phyloP scores from a whole-genome alignment of 495 filamentous ascomycete species.

The Penicillium arizonense region DNA sequence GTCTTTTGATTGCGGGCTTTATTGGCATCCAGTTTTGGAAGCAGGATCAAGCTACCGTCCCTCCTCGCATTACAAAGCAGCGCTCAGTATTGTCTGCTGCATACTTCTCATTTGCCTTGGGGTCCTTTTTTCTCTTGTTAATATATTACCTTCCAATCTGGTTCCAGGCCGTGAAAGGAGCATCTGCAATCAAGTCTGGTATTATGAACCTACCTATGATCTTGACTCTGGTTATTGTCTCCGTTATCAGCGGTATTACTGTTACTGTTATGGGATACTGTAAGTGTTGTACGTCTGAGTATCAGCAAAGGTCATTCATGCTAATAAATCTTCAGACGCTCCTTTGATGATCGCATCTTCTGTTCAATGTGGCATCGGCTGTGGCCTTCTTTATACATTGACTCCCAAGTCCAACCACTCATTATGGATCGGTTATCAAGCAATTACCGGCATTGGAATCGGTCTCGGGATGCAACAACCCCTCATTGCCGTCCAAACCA shows the following conservation, averaged over 20 bases:
- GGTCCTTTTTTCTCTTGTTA: conserved; percentile 35
- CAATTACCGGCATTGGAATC: conserved; percentile 52
- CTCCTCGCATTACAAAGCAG: conserved; percentile 33
- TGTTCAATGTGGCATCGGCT: conserved; percentile 55
- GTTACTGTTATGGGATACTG: conserved; percentile 64
- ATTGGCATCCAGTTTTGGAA: conserved; percentile 18
- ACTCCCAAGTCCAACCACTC: conserved; percentile 42
- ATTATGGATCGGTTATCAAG: conserved; percentile 62
- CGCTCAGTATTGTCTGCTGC: conserved; percentile 49
- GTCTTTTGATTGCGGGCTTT: conserved; percentile 33
- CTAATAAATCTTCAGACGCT: no score
- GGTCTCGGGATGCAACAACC: conserved; percentile 49
- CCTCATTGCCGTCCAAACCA: conserved; percentile 29
- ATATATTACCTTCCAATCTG: conserved; percentile 46
- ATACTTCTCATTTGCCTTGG: conserved; percentile 55
- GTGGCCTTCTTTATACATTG: conserved; percentile 53
- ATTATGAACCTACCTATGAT: conserved; percentile 37
- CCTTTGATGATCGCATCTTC: conserved; percentile 61
- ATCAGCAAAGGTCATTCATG: no score
- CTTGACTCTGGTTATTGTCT: conserved; percentile 27
- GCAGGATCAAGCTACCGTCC: conserved; percentile 28
- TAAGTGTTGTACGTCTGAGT: no score
- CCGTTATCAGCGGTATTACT: conserved; percentile 43
- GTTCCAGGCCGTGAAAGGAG: conserved; percentile 59
- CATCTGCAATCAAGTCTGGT: conserved; percentile 61